Evolutionary conservation across 176 grass and related monocot species (phyloP).

Genomic region (Avena insularis): DNA sequence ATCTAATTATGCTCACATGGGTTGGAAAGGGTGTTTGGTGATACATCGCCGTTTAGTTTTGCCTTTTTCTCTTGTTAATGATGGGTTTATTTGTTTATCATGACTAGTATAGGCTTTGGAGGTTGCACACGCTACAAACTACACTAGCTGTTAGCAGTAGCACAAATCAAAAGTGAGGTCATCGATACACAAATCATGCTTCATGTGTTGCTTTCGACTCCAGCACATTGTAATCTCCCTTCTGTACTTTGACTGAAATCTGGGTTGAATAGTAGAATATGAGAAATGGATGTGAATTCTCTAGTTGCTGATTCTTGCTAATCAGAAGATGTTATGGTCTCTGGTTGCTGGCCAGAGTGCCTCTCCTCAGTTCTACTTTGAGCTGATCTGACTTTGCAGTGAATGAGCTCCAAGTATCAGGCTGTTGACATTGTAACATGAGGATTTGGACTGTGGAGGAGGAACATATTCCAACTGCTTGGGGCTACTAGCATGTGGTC

Average conservation of each 20-base stretch:
- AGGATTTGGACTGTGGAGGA: neutral
- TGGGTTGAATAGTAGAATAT: neutral
- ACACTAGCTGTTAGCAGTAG: neutral
- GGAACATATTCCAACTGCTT: constrained; percentile 44
- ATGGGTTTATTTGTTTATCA: constrained; percentile 45
- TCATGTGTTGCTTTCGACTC: neutral
- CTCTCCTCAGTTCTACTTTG: neutral
- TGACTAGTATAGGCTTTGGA: constrained; percentile 12
- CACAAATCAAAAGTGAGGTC: constrained; percentile 14
- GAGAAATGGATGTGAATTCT: neutral
- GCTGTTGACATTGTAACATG: constrained; percentile 14
- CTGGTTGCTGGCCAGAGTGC: neutral
- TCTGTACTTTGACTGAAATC: neutral
- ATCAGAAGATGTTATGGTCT: neutral
- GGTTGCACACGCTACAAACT: constrained; percentile 26
- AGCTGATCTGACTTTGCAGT: neutral
- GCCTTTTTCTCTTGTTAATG: constrained; percentile 44
- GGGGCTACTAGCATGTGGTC: constrained; percentile 9
- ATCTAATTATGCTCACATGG: constrained; percentile 51
- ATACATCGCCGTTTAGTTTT: constrained; percentile 43
- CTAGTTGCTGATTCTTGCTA: neutral
- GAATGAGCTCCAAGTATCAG: constrained; percentile 22
- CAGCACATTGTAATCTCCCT: neutral
- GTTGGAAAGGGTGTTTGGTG: constrained; percentile 52
- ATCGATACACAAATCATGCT: constrained; percentile 5